Evolutionary conservation across 148 eudicot species (phyloP).

Genomic region (Nepenthes mirabilis): DNA sequence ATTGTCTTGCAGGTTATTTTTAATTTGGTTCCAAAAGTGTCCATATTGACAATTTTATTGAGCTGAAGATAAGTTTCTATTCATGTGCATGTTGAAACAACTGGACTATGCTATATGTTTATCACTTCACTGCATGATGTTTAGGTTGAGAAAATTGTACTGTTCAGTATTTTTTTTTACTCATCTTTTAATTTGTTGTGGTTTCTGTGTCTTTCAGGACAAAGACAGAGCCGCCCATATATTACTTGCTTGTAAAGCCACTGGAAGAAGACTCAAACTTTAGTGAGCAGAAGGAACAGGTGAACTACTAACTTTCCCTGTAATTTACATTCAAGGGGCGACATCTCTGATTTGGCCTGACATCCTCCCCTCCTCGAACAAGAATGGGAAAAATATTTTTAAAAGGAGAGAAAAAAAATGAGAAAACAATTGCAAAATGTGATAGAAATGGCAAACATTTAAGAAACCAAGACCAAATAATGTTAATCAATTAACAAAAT

Average conservation of each 20-base stretch:
- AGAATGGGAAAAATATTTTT: too few relatives aligned
- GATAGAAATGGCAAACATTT: too few relatives aligned
- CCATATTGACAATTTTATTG: slow-evolving; percentile 98
- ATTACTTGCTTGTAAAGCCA: slow-evolving; percentile 61
- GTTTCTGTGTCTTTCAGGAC: slow-evolving; percentile 48
- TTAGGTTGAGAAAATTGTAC: slow-evolving; percentile 11
- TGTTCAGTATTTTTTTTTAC: slow-evolving; percentile 7
- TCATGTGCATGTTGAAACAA: slow-evolving; percentile 40
- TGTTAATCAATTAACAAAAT: too few relatives aligned
- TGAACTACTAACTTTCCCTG: slow-evolving; percentile 10
- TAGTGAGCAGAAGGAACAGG: slow-evolving; percentile 66
- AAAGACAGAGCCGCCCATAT: slow-evolving; percentile 81
- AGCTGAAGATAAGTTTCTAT: slow-evolving; percentile 97
- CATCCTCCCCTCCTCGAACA: too few relatives aligned
- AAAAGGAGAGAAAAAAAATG: too few relatives aligned
- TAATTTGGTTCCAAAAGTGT: slow-evolving; percentile 90
- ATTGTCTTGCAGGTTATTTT: slow-evolving; percentile 74
- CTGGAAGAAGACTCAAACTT: slow-evolving; percentile 43
- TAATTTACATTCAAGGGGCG: background rate
- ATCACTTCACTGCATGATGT: slow-evolving; percentile 18
- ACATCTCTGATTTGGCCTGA: background rate
- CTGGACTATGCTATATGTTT: slow-evolving; percentile 38
- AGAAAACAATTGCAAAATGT: too few relatives aligned
- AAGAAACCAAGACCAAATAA: too few relatives aligned
- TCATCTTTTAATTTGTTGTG: slow-evolving; percentile 11